Conservation (phyloP, 2,329 filamentous ascomycete genomes). For the Ophiostoma australiae region DNA sequence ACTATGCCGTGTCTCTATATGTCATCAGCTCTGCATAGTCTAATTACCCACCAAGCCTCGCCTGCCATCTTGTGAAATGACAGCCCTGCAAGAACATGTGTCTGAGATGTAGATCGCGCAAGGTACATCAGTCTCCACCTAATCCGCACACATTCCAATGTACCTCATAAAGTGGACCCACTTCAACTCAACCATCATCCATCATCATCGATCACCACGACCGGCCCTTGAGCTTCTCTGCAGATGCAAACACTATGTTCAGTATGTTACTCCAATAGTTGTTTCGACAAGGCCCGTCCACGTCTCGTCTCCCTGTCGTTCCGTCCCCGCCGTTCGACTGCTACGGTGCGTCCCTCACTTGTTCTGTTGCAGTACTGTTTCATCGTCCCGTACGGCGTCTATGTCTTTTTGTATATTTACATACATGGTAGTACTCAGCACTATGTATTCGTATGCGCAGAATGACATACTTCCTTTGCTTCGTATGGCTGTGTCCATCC, state of each 20-base stretch:
- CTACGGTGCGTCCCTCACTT: not conserved
- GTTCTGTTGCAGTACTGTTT: constrained; percentile 26
- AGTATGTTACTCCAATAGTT: not conserved
- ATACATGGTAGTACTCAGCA: not conserved
- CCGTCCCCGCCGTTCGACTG: constrained; percentile 14
- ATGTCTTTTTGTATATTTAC: not conserved
- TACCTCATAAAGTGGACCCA: not conserved
- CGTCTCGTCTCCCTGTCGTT: constrained; percentile 11
- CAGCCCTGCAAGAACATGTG: not conserved
- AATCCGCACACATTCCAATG: not conserved
- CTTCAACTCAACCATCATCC: not conserved
- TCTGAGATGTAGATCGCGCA: not conserved
- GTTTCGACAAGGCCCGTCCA: not conserved
- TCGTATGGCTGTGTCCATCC: not conserved
- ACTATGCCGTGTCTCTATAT: too few relatives aligned
- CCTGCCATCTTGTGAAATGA: not conserved
- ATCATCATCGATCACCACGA: not conserved
- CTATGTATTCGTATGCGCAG: not conserved
- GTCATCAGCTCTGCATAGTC: not conserved
- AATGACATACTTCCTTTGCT: not conserved
- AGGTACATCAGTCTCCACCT: not conserved
- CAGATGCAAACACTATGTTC: not conserved
- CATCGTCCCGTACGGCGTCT: constrained; percentile 19
- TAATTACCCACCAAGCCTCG: not conserved
- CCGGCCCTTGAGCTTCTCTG: too few relatives aligned